Evolutionary conservation across 768 basidiomycete genomes (phyloP).

Genomic region (Lactifluus echinatus): DNA sequence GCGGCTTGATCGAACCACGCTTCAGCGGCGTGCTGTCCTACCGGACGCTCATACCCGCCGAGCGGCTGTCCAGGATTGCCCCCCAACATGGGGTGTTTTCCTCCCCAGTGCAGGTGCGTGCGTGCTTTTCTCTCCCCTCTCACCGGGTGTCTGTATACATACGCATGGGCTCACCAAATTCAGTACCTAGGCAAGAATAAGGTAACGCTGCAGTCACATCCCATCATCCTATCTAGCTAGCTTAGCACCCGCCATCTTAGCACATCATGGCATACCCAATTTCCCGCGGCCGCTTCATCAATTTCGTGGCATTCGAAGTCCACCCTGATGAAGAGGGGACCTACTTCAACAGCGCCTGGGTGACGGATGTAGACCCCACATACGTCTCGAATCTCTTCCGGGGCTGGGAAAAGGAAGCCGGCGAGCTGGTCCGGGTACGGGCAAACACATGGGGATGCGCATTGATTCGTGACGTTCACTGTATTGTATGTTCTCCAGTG

Average conservation of each 20-base stretch:
- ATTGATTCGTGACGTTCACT: not conserved
- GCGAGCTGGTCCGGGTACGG: slow-evolving; percentile 43
- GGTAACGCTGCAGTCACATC: slow-evolving; percentile 35
- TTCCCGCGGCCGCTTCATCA: slow-evolving; percentile 47
- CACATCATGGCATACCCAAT: slow-evolving; percentile 57
- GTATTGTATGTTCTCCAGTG: not conserved
- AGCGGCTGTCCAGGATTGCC: slow-evolving; percentile 33
- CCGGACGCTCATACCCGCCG: slow-evolving; percentile 48
- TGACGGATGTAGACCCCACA: not conserved
- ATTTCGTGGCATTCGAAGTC: slow-evolving; percentile 25
- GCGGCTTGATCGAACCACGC: slow-evolving; percentile 37
- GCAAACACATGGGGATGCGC: not conserved
- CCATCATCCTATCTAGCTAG: slow-evolving; percentile 15
- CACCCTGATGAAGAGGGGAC: slow-evolving; percentile 6
- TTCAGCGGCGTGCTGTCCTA: slow-evolving; percentile 57
- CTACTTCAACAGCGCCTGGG: slow-evolving; percentile 2
- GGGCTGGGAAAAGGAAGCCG: slow-evolving; percentile 12
- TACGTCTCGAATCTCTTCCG: not conserved
- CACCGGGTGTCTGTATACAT: not conserved
- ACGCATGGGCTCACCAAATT: not conserved
- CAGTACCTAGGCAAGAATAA: slow-evolving; percentile 46
- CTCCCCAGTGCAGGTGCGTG: slow-evolving; percentile 40
- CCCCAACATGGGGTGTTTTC: slow-evolving; percentile 43
- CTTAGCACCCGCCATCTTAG: slow-evolving; percentile 27
- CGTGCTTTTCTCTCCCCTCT: not conserved